A percentile compares a stretch with the other conserved stretches of the same genome.
Evolutionary conservation across 805 yeast genomes (phyloP).

Genomic region (Cyberlindnera mycetangii): DNA sequence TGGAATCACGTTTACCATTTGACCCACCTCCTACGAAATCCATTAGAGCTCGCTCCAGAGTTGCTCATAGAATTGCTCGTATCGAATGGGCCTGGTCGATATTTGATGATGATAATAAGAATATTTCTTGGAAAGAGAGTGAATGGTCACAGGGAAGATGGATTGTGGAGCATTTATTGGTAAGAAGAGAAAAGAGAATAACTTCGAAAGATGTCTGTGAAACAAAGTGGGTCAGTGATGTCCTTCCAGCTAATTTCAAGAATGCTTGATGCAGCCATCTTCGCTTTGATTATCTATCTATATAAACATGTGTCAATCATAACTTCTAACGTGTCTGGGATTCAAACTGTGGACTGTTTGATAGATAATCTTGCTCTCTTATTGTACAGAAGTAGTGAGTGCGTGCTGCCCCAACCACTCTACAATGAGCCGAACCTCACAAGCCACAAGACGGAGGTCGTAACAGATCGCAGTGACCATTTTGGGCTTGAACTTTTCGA

Average conservation of each 20-base stretch:
- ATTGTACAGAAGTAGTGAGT: too few species aligned
- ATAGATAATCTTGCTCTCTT: too few species aligned
- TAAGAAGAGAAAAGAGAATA: slow-evolving; percentile 45
- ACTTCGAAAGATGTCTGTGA: slow-evolving; percentile 33
- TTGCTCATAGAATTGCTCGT: slow-evolving; percentile 88
- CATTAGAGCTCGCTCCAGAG: slow-evolving; percentile 47
- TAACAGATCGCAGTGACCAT: too few species aligned
- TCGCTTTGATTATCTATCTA: background rate
- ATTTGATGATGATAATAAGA: slow-evolving; percentile 36
- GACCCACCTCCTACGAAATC: slow-evolving; percentile 68
- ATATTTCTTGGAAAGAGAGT: slow-evolving; percentile 14
- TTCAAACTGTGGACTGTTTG: too few species aligned
- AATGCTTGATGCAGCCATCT: background rate
- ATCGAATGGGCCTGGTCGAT: slow-evolving; percentile 87
- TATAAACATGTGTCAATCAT: too few species aligned
- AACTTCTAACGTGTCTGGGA: too few species aligned
- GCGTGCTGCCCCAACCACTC: too few species aligned
- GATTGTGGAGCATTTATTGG: slow-evolving; percentile 48
- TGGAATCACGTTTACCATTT: slow-evolving; percentile 89
- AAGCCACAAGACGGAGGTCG: too few species aligned
- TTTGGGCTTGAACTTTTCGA: too few species aligned
- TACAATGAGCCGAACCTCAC: too few species aligned
- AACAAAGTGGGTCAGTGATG: slow-evolving; percentile 34
- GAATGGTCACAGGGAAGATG: slow-evolving; percentile 47
- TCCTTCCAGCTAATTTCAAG: slow-evolving; percentile 12